These are phyloP conservation scores for Misopates orontium DNA, from an alignment of 257 asterid genomes.

Conservation along the genomic window DNA sequence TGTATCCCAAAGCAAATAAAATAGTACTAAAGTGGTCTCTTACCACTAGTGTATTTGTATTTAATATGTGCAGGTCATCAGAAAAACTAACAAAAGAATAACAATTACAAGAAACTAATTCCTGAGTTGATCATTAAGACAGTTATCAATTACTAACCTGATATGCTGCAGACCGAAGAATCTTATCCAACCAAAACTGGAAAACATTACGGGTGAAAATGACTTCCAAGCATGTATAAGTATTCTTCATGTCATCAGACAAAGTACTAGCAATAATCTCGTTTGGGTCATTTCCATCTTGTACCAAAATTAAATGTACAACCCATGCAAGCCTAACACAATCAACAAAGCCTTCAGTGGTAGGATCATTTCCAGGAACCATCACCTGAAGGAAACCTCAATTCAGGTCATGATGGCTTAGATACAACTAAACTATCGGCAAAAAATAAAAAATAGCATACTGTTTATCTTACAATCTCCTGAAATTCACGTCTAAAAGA, in stretches of 20 bases:
- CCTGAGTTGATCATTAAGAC: neutral
- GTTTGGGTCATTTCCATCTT: constrained; percentile 58
- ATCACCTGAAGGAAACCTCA: constrained; percentile 59
- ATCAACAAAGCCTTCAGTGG: constrained; percentile 77
- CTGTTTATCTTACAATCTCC: constrained; percentile 67
- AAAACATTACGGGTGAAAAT: constrained; percentile 76
- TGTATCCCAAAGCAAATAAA: too few species aligned
- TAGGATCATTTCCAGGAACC: constrained; percentile 68
- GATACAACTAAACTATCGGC: constrained; percentile 5
- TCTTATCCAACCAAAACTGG: constrained; percentile 85
- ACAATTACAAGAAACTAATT: too few species aligned
- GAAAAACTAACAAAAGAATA: too few species aligned
- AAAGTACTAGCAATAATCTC: constrained; percentile 51
- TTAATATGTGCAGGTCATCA: too few species aligned
- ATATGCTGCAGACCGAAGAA: constrained; percentile 86
- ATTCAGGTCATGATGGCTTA: constrained; percentile 25
- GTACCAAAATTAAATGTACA: constrained; percentile 81
- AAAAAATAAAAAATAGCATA: constrained; percentile 12
- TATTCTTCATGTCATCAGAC: constrained; percentile 51
- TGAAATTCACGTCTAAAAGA: constrained; percentile 82
- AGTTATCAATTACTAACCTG: constrained; percentile 51
- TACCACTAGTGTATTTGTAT: too few species aligned
- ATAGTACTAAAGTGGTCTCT: too few species aligned
- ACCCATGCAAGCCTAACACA: constrained; percentile 94
- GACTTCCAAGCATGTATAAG: constrained; percentile 70